Conservation (phyloP, 1,284 basidiomycete species). For the Boletus calvinii region DNA sequence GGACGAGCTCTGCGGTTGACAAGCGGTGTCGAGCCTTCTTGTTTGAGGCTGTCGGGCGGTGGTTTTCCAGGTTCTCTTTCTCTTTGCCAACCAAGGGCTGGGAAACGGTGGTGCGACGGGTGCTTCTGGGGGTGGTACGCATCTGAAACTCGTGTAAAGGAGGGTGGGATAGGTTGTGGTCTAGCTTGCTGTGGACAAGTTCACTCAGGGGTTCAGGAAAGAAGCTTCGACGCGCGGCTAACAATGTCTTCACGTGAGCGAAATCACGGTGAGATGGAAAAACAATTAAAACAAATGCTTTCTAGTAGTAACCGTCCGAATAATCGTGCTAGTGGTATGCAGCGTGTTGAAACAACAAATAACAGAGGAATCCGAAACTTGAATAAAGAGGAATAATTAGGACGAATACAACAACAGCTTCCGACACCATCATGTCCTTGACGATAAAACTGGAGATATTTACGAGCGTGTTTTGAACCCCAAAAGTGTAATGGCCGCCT, state of each 20-base stretch:
- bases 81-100: conserved; percentile 16
- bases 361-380: conserved; percentile 4
- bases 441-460: background rate
- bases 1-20: conserved; percentile 38
- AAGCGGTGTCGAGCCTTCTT: conserved; percentile 41
- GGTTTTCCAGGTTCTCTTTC: conserved; percentile 21
- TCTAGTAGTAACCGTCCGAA: background rate
- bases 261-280: background rate
- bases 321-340: conserved; percentile 1
- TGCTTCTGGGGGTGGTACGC: conserved; percentile 16
- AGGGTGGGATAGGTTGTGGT: conserved; percentile 27
- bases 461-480: conserved; percentile 36
- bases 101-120: conserved; percentile 21
- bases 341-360: conserved; percentile 16
- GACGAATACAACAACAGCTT: conserved; percentile 18
- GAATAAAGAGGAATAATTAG: conserved; percentile 35
- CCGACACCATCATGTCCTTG: background rate
- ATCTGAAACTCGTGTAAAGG: conserved; percentile 19
- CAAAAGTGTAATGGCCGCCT: conserved; percentile 45
- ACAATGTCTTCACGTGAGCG: conserved; percentile 20
- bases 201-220: background rate
- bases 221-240: conserved; percentile 17
- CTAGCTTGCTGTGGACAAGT: background rate
- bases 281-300: background rate
- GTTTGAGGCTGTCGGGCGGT: conserved; percentile 6